phyloP scores from a whole-genome alignment of 495 filamentous ascomycete genomes.

The Baudoinia panamericana region DNA sequence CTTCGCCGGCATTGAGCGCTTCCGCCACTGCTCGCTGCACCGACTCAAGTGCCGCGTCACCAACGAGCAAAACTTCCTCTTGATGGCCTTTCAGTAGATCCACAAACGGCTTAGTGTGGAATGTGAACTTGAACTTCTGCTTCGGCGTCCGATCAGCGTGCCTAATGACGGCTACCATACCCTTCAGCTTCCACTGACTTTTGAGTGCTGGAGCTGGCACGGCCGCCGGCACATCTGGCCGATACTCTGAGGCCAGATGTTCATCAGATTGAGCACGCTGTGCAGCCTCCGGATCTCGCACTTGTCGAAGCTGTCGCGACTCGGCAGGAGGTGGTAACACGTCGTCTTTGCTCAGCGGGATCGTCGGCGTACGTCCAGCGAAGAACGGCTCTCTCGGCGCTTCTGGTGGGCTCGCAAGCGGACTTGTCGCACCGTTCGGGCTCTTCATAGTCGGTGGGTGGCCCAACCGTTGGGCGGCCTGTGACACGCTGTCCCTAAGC shows the following conservation, averaged over 20 bases:
- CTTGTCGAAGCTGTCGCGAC: neutral
- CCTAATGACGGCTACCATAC: constrained; percentile 91
- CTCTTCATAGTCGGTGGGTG: constrained; percentile 24
- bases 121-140: constrained; percentile 98
- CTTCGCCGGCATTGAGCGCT: constrained; percentile 61
- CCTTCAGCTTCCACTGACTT: constrained; percentile 94
- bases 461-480: constrained; percentile 25
- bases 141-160: constrained; percentile 96
- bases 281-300: neutral
- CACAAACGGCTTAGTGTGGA: constrained; percentile 92
- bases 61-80: constrained; percentile 90
- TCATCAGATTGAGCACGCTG: constrained; percentile 12
- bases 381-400: too few species aligned
- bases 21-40: constrained; percentile 71
- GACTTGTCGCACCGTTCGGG: constrained; percentile 12
- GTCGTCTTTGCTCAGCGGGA: constrained; percentile 5
- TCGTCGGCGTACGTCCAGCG: too few species aligned
- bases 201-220: constrained; percentile 76
- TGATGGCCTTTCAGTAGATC: constrained; percentile 86
- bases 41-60: constrained; percentile 77
- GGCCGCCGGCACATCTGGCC: constrained; percentile 23
- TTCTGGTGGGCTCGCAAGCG: constrained; percentile 10
- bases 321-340: constrained; percentile 13
- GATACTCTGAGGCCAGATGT: neutral
- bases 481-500: constrained; percentile 25